Base-by-base conservation (phyloP, 768 basidiomycete species). In the Tephrocybe rancida region DNA sequence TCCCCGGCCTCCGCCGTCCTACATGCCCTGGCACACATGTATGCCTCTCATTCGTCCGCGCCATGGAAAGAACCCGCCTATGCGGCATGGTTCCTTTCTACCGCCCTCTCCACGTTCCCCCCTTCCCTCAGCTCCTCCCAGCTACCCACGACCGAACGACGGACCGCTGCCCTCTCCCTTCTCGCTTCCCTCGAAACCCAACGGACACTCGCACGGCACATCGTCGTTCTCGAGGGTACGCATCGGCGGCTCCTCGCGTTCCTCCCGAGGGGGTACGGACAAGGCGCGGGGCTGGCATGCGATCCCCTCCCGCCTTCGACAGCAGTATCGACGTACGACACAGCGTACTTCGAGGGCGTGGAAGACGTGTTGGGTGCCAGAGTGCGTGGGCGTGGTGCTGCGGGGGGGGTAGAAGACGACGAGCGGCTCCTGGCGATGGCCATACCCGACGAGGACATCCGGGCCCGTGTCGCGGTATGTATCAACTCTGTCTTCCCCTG, bases 1-100 rank as follows among this genome's bases (percentile, higher is more conserved):
- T 62, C 72, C 0, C 65, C 72, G 14, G 64, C 80, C 22, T 68
- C 74, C 8, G 78, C 81, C 0, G 66, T 81, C 2, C 71, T 93
- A 0, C 88, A 97, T 59, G 81, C 97, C 7, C 79, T 98, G 3
- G 89, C 91, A 0, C 91, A 95, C 63, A 82, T 98, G 21, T 98
- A 98, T 67, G 90, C 81, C 3, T 83, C 88, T 38, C 87, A 92
- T 6, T 89, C 92, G 0, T 76, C 71, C 8, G 67, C 85, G 0
- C 67, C 96, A 2, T 98, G 95, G 95, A 98, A 95, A 73, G 84
- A 87, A 13, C 73, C 87, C 0, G 62, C 67, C 1, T 74, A 80
- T 27, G 63, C 80, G 1, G 65, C 77, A 0, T 98, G 95, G 95
- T 84, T 97, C 60, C 63, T 80, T 1, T 67, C 71, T n/a, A 86